Evolutionary conservation across 176 grass and related monocot genomes (phyloP), one percentile per base, ranked within the genome.

Genomic region (Luzula sylvatica): DNA sequence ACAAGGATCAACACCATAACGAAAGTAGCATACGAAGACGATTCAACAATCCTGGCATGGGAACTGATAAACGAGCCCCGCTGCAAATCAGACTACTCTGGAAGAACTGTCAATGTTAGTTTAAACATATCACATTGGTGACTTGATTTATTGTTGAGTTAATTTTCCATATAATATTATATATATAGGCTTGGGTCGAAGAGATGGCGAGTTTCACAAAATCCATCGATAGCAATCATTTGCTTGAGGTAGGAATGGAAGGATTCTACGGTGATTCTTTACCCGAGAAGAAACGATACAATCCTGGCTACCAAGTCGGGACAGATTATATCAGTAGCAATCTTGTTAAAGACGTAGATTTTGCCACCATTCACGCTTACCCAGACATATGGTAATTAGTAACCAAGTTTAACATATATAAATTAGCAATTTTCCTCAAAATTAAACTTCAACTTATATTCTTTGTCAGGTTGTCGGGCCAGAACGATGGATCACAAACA

Each of bases 41-140:
- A 81, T 23, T 57, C 78, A 6, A 62, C 78, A 11, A 75, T 81
- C 50, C 40, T 81, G 58, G 70, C 78, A 1, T 81, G 78, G 78
- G 78, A 81, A 46, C 44, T 81, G 17, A 81, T 81, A 11, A 81
- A 81, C 23, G 78, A 81, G 50, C 78, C 78, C 26, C 78, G 78
- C 32, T 81, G 71, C 59, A 56, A 81, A 43, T 63, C 65, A 18
- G 78, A 81, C 45, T 66, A 52, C 58, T 81, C 78, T 7, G 78
- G 78, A 2, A 58, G 24, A 58, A 81, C 58, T 15, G 46, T 81
- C 15, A 51, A 81, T 50, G 78, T 81, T 20, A 70, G 46, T 16
- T 35, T 35, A 4, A 35, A 9, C 30, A 35, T 35, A n/a, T n/a
- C n/a, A n/a, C 30, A 35, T 35, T 35, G 30, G 7, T 35, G 30